Evolutionary conservation across 2,329 filamentous ascomycete species (phyloP).

Genomic region (Trichoderma cornu-damae): DNA sequence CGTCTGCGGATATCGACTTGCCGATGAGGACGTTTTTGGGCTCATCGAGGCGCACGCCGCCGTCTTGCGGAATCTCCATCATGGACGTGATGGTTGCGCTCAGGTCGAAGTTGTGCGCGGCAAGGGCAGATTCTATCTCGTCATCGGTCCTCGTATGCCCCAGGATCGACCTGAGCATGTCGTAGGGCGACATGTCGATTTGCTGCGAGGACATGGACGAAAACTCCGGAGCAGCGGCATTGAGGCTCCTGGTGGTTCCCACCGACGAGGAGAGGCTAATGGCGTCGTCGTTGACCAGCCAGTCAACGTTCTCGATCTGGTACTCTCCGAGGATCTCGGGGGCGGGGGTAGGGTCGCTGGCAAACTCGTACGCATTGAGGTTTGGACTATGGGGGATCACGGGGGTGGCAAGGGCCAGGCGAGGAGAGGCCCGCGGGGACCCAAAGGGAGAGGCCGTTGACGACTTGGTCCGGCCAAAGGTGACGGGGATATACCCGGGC

Average conservation of each 20-base stretch:
- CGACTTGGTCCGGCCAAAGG: conserved; percentile 68
- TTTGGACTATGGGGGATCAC: conserved; percentile 90
- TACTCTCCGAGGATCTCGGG: conserved; percentile 87
- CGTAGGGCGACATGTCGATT: conserved; percentile 93
- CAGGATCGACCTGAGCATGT: conserved; percentile 92
- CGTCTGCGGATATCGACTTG: conserved; percentile 76
- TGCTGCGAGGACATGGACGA: conserved; percentile 56
- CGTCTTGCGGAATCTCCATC: conserved; percentile 60
- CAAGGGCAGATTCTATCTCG: conserved; percentile 87
- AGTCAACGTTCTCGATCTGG: conserved; percentile 92
- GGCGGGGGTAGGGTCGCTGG: conserved; percentile 71
- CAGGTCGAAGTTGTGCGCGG: conserved; percentile 85
- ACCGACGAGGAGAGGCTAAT: conserved; percentile 73
- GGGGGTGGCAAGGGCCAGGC: conserved; percentile 83
- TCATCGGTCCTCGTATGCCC: conserved; percentile 86
- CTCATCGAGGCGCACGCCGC: conserved; percentile 44
- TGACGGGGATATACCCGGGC: conserved; percentile 74
- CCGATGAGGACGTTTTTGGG: conserved; percentile 72
- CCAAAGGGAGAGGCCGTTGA: conserved; percentile 84
- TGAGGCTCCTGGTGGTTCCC: conserved; percentile 64
- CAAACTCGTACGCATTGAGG: conserved; percentile 91
- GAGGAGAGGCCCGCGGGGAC: conserved; percentile 86
- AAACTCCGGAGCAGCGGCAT: conserved; percentile 77
- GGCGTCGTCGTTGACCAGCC: conserved; percentile 86
- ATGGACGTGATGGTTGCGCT: conserved; percentile 86